Conservation (phyloP, 805 yeast species). For the Ogataea ganodermae region DNA sequence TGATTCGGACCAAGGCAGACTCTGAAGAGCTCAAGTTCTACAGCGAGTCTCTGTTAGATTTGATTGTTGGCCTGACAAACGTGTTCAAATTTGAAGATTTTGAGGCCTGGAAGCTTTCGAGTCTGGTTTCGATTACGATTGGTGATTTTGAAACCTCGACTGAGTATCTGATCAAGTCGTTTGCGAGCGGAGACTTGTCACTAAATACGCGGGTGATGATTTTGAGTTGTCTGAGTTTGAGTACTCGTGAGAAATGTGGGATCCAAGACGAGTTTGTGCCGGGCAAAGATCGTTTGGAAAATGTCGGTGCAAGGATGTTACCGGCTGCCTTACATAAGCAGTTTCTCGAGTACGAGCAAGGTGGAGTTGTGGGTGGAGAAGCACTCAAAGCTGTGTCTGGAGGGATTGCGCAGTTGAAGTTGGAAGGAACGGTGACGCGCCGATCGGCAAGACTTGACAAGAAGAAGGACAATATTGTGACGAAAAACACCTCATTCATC, state of each 20-base stretch:
- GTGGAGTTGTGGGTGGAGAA: neutral
- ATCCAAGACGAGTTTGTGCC: constrained; percentile 50
- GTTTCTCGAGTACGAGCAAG: constrained; percentile 35
- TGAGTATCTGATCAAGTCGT: constrained; percentile 44
- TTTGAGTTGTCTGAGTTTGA: constrained; percentile 65
- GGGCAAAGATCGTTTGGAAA: constrained; percentile 37
- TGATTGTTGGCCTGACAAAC: constrained; percentile 57
- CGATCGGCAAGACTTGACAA: too few species aligned
- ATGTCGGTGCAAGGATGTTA: constrained; percentile 36
- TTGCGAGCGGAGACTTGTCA: constrained; percentile 75
- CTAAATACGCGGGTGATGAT: constrained; percentile 74
- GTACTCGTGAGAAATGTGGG: constrained; percentile 74
- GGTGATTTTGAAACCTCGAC: constrained; percentile 47
- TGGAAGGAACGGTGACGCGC: constrained; percentile 45
- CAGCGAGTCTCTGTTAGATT: constrained; percentile 52
- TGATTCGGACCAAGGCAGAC: constrained; percentile 67
- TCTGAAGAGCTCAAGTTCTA: constrained; percentile 64
- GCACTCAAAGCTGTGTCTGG: constrained; percentile 12
- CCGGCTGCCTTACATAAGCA: constrained; percentile 50
- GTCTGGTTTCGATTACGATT: constrained; percentile 64
- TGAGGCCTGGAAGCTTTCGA: constrained; percentile 63
- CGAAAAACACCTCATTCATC: constrained; percentile 36
- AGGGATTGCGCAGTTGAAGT: constrained; percentile 22
- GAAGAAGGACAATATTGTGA: constrained; percentile 29
- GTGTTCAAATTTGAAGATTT: constrained; percentile 58